Base-by-base conservation (phyloP, 306 rosid species). In the Trifolium pratense region DNA sequence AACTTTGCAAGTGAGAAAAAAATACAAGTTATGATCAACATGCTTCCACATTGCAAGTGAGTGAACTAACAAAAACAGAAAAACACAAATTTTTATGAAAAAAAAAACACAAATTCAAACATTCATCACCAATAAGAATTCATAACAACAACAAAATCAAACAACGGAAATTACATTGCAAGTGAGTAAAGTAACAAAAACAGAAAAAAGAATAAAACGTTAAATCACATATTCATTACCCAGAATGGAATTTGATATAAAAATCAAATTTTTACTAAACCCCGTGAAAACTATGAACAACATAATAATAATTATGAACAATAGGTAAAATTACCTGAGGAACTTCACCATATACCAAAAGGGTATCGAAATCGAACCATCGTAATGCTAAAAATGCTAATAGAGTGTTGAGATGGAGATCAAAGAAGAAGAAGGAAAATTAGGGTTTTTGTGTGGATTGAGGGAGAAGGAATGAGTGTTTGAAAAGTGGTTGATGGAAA, bases 401-500 rank as follows among this genome's bases (percentile, higher is more conserved):
- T 17, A 6, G 10, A 71, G 12, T 61, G 26, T 74, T 13, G 37
- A 40, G 84, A 67, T 4, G 16, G 57, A 66, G 84, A 87, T 87
- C 80, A 51, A 66, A 74, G 31, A 25, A 39, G 11, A 71, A 66
- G 75, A 31, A 48, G 46, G 2, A 18, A 21, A 21, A 21, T 21
- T 79, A 66, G 57, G 57, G 16, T 63, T 40, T 81, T 66, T 20
- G 74, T 40, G 66, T 16, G 37, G 80, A 75, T 20, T 23, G 69
- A 2, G 31, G 29, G n/a, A 25, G 29, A 25, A 25, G 29, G 31
- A 26, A 26, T 29, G 32, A 29, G 58, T 8, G 77, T 88, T 92
- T 87, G 91, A 89, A 89, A 84, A 75, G 72, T 63, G 51, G 86
- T 62, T 75, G 75, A 55, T n/a, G 77, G 21, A 13, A 63, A 81